phyloP scores from a whole-genome alignment of 345 rosid genomes.

The Noccaea caerulescens region DNA sequence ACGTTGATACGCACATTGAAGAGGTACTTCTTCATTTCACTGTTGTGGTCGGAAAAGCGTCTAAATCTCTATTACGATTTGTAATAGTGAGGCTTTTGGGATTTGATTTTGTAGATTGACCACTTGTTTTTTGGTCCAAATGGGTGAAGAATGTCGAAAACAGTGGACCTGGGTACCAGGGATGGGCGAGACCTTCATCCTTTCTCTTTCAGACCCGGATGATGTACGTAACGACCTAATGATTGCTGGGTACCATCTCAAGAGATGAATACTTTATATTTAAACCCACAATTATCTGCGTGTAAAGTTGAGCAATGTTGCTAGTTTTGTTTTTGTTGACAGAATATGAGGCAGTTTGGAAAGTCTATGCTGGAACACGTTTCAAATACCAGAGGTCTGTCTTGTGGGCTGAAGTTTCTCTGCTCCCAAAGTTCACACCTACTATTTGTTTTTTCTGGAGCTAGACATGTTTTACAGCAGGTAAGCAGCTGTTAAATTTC shows the following conservation, averaged over 20 bases:
- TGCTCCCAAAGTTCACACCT: slow-evolving; percentile 65
- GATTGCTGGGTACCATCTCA: slow-evolving; percentile 36
- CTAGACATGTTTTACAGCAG: slow-evolving; percentile 80
- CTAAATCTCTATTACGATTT: slow-evolving; percentile 18
- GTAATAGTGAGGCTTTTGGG: slow-evolving; percentile 31
- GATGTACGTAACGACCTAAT: slow-evolving; percentile 60
- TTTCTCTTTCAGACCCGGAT: slow-evolving; percentile 85
- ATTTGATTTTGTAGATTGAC: slow-evolving; percentile 65
- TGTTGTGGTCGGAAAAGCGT: slow-evolving; percentile 24
- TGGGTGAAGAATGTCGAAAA: slow-evolving; percentile 67
- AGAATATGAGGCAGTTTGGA: slow-evolving; percentile 86
- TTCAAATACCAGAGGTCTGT: slow-evolving; percentile 80
- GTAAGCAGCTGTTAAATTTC: slow-evolving; percentile 49
- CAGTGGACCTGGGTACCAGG: slow-evolving; percentile 95
- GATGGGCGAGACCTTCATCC: slow-evolving; percentile 85
- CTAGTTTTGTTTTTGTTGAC: slow-evolving; percentile 42
- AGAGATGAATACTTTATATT: slow-evolving; percentile 26
- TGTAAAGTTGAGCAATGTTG: slow-evolving; percentile 31
- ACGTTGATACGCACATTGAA: slow-evolving; percentile 72
- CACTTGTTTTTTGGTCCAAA: slow-evolving; percentile 67
- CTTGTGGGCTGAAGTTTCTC: slow-evolving; percentile 85
- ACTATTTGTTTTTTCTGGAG: slow-evolving; percentile 63
- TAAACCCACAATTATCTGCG: slow-evolving; percentile 22
- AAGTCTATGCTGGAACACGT: slow-evolving; percentile 87
- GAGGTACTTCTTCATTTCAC: slow-evolving; percentile 56